These are phyloP conservation scores for Fragaria vesca DNA, from an alignment of 306 rosid species.

Conservation along the genomic window DNA sequence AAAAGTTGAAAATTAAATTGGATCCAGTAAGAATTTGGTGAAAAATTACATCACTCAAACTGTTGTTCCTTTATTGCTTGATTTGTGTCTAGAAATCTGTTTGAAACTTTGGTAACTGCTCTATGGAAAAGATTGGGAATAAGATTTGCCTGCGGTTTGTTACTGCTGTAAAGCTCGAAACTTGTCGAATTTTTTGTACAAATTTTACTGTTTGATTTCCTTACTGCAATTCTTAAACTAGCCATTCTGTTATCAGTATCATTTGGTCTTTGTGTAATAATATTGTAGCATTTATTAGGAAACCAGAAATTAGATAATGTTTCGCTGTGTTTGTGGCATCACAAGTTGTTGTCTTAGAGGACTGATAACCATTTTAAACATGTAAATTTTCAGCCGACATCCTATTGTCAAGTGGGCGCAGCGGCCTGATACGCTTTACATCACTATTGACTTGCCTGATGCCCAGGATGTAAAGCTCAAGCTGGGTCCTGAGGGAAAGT, in stretches of 20 bases:
- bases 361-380: neutral
- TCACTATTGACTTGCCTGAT: conserved; percentile 67
- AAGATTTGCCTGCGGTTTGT: neutral
- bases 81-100: neutral
- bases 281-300: neutral
- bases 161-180: neutral
- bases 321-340: neutral
- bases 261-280: neutral
- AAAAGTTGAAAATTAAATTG: too few species aligned
- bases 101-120: neutral
- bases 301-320: neutral
- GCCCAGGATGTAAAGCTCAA: conserved; percentile 62
- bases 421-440: conserved; percentile 49
- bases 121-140: neutral
- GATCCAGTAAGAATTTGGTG: too few species aligned
- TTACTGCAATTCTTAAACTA: neutral
- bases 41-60: neutral
- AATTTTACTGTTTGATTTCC: neutral
- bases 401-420: conserved; percentile 81
- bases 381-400: conserved; percentile 50
- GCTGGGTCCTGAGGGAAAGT: conserved; percentile 71
- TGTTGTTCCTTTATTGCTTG: neutral
- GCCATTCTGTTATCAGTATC: neutral
- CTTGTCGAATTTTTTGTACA: neutral
- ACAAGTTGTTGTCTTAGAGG: neutral